Percentiles rank a stretch among this genome's conserved stretches.
Evolutionary conservation across 2,329 filamentous ascomycete genomes (phyloP).

Genomic region (Xylaria sp.): DNA sequence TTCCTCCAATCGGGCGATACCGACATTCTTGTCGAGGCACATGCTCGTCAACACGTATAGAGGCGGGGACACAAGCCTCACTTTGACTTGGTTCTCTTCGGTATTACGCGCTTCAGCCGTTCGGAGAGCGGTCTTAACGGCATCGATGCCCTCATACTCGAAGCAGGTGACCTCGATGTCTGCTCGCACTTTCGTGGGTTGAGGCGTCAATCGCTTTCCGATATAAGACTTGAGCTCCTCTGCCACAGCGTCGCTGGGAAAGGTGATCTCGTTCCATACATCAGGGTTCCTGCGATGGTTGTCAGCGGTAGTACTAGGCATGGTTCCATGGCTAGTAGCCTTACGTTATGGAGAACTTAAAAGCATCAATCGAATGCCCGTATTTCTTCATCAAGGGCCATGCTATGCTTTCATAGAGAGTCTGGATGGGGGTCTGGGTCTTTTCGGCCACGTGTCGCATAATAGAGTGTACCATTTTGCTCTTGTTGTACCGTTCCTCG

Average conservation of each 20-base stretch:
- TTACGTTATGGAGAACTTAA: conserved; percentile 98
- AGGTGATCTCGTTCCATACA: conserved; percentile 91
- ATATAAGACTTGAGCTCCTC: conserved; percentile 95
- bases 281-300: conserved; percentile 74
- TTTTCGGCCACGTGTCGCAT: conserved; percentile 99
- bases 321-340: conserved; percentile 41
- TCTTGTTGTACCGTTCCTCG: conserved; percentile 99
- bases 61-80: conserved; percentile 96
- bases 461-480: conserved; percentile 98
- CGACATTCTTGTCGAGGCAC: conserved; percentile 88
- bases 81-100: conserved; percentile 91
- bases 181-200: conserved; percentile 98
- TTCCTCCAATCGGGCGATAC: conserved; percentile 83
- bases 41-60: conserved; percentile 96
- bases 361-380: conserved; percentile 94
- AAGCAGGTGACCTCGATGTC: conserved; percentile 97
- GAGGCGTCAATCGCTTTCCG: conserved; percentile 92
- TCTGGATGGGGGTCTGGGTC: conserved; percentile 91
- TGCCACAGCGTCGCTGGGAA: conserved; percentile 82
- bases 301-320: not conserved
- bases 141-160: conserved; percentile 97
- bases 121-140: conserved; percentile 90
- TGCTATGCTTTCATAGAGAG: conserved; percentile 89
- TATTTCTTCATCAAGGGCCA: conserved; percentile 99
- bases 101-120: conserved; percentile 94